Percentiles rank a stretch among this genome's conserved stretches.
phyloP scores from a whole-genome alignment of 192 early-diverging fungal species.

The Dissophora ornata region DNA sequence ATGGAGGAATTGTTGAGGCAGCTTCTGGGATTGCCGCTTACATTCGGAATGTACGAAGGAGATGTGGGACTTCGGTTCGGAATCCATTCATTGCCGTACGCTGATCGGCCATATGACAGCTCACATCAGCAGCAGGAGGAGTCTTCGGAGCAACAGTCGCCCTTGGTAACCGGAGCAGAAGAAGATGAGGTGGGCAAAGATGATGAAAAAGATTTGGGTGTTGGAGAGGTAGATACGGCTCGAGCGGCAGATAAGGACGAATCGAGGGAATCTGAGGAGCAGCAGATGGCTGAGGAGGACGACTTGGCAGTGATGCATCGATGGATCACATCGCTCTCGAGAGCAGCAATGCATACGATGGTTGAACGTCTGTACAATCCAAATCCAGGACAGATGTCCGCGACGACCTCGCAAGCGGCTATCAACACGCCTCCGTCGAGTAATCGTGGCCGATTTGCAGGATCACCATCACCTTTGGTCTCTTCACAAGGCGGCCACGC shows the following conservation, averaged over 20 bases:
- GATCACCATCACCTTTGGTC: conserved; percentile 1
- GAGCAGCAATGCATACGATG: conserved; percentile 66
- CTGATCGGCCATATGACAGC: conserved; percentile 21
- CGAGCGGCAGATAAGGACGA: neutral
- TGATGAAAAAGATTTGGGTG: conserved; percentile 38
- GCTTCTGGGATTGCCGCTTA: conserved; percentile 74
- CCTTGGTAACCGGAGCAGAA: conserved; percentile 70
- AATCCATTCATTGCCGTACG: conserved; percentile 39
- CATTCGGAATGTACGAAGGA: conserved; percentile 76
- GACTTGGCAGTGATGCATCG: conserved; percentile 64
- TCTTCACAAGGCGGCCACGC: neutral
- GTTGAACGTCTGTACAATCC: conserved; percentile 44
- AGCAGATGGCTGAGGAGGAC: conserved; percentile 42
- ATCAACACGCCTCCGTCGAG: conserved; percentile 8
- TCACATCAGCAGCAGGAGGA: conserved; percentile 15
- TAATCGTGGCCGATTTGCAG: conserved; percentile 6
- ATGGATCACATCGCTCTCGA: conserved; percentile 76
- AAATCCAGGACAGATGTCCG: conserved; percentile 25
- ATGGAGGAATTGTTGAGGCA: conserved; percentile 77
- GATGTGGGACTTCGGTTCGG: conserved; percentile 60
- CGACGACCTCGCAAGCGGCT: neutral
- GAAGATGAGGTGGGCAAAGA: conserved; percentile 62
- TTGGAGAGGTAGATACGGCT: conserved; percentile 21
- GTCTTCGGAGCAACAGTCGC: conserved; percentile 62
- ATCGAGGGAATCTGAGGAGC: conserved; percentile 12